Base-by-base conservation (phyloP, 2,329 filamentous ascomycete genomes). In the Alternaria infectoria region DNA sequence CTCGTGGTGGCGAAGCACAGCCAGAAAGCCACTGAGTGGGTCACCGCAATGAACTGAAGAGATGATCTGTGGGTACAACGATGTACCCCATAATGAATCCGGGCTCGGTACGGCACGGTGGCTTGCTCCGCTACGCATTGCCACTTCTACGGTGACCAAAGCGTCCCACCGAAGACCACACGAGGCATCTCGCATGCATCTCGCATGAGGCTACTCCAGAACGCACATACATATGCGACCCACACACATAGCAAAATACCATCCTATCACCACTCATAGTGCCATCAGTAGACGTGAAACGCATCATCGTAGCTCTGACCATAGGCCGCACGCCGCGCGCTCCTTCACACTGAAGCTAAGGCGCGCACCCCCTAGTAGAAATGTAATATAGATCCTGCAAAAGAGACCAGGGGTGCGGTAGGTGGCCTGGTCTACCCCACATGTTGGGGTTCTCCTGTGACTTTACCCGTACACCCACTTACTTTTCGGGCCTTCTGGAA, bases 21-120 rank as follows among this genome's bases (percentile, higher is more conserved):
- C 46, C 25, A 46, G 45, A 6, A 21, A 47, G 21, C 19, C 25
- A 19, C 28, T 21, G 30, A 7, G 30, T 52, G 50, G 26, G 26
- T 59, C 50, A 40, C 15, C n/a, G 21, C 17, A 58, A 57, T 56
- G 45, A 51, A 50, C 13, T 30, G 25, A 28, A 56, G 30, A 51
- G 50, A 52, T 9, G 50, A 58, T 58, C 44, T 60, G 44, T 57
- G 56, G 59, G 25, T 50, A 57, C 43, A 19, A 32, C 11, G 19
- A 57, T 58, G 57, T 64, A 58, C 50, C 57, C 28, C 36, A 57
- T 58, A 51, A 51, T 61, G 46, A 64, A 28, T 28, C 47, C 40
- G 23, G 52, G 23, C 54, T 57, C 64, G 64, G 52, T 65, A 67
- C 64, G 64, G 64, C 23, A 54, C 54, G 56, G 52, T 65, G 49